Base-by-base conservation (phyloP, 176 grass and related monocot genomes). In the Musa schizocarpa region DNA sequence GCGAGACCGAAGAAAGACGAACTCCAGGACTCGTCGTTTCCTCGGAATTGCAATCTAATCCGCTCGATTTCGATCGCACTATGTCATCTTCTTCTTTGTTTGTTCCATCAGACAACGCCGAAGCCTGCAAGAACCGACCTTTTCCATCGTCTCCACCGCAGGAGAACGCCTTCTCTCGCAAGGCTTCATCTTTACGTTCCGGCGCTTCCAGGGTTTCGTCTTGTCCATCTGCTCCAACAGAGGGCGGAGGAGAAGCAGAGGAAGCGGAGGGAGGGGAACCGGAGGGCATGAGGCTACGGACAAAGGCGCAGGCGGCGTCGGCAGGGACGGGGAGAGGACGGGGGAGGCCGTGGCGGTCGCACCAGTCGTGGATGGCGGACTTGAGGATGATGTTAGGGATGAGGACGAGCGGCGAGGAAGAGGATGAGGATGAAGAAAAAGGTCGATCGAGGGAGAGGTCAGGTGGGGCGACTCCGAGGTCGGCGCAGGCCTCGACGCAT, bases 351-450 rank as follows among this genome's bases (percentile, higher is more conserved):
- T 69, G 8, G 50, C 81, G 68, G 21, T 89, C 78, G 69, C 87
- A 79, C 81, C 81, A 90, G 74, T 52, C 71, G 24, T 55, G 50
- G 72, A 89, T 90, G 67, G 78, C 84, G 1, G 69, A 64, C 54
- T 68, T 86, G 68, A 86, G 81, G 69, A 54, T 78, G 9, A 23
- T 61, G 55, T 89, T 89, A 13, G 87, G 80, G 20, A 89, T 86
- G 54, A 86, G 59, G 20, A 74, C 9, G 49, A 71, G 76, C 9
- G 65, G 72, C 52, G 13, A 13, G 10, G n/a, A 3, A 25, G 76
- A 64, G 48, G 80, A 74, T 4, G 24, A 79, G 50, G 12, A 76
- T 53, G 2, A 25, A 68, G 11, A 8, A 8, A 76, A 43, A 43
- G 34, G 3, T 43, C 3, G 58, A 9, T 58, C 43, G n/a, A 76